These are phyloP conservation scores for Pyrus betulifolia DNA, from an alignment of 306 rosid genomes.

Conservation along the genomic window DNA sequence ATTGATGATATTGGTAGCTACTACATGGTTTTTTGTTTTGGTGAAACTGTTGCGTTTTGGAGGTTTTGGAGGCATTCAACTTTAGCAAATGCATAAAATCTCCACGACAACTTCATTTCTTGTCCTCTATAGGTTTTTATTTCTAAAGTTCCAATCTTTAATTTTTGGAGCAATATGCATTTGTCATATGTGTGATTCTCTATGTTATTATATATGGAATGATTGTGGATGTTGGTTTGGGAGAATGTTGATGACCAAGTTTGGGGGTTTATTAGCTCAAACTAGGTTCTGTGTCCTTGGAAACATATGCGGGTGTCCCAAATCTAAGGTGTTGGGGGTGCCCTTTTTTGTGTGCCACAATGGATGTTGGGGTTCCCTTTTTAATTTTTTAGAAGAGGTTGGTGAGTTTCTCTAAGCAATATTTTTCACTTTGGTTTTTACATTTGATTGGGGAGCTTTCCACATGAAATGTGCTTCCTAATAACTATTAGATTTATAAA, in stretches of 20 bases:
- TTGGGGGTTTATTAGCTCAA: conserved; percentile 23
- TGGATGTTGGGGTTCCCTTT: background rate
- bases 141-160: background rate
- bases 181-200: background rate
- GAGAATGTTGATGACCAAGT: conserved; percentile 13
- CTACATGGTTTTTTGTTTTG: conserved; percentile 9
- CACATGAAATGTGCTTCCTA: background rate
- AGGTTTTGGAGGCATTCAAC: conserved; percentile 15
- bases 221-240: conserved; percentile 7
- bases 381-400: conserved; percentile 18
- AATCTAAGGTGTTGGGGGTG: conserved; percentile 22
- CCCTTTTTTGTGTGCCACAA: background rate
- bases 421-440: background rate
- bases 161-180: conserved; percentile 15
- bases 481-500: too few relatives aligned
- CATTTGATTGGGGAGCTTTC: background rate
- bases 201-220: conserved; percentile 14
- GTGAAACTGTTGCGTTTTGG: conserved; percentile 8
- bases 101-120: background rate
- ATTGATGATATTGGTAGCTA: background rate
- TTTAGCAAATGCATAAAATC: background rate
- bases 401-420: background rate
- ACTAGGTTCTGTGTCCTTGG: conserved; percentile 33
- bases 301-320: conserved; percentile 44
- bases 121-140: background rate